A percentile compares a stretch with the other conserved stretches of the same genome.
These are phyloP conservation scores for Alloascoidea africana DNA, from an alignment of 805 yeast genomes.

Conservation along the genomic window DNA sequence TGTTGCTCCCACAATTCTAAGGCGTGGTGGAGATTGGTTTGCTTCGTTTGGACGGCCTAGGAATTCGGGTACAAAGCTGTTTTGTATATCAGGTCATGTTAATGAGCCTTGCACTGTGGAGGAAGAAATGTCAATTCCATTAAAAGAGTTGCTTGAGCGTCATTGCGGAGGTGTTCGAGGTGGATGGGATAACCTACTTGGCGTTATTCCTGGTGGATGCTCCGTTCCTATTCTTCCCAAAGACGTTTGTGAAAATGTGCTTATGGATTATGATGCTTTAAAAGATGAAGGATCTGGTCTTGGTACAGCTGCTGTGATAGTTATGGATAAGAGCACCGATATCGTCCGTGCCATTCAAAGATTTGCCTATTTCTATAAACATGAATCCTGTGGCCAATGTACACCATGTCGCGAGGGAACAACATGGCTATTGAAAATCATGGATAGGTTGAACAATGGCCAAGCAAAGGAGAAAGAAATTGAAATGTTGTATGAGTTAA, in stretches of 20 bases:
- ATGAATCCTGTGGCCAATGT: slow-evolving; percentile 91
- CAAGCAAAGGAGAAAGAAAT: slow-evolving; percentile 73
- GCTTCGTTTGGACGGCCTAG: slow-evolving; percentile 73
- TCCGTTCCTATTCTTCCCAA: slow-evolving; percentile 75
- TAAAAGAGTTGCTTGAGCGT: slow-evolving; percentile 67
- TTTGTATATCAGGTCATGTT: slow-evolving; percentile 81
- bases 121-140: slow-evolving; percentile 86
- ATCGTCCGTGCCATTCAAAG: slow-evolving; percentile 78
- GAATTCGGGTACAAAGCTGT: slow-evolving; percentile 70
- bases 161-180: slow-evolving; percentile 89
- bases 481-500: slow-evolving; percentile 71
- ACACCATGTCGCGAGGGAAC: slow-evolving; percentile 94
- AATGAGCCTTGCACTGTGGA: slow-evolving; percentile 89
- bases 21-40: slow-evolving; percentile 87
- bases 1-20: slow-evolving; percentile 77
- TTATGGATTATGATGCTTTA: slow-evolving; percentile 83
- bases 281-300: slow-evolving; percentile 77
- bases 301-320: slow-evolving; percentile 90
- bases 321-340: slow-evolving; percentile 78
- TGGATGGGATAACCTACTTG: slow-evolving; percentile 84
- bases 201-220: slow-evolving; percentile 83
- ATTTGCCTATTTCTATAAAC: slow-evolving; percentile 72
- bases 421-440: slow-evolving; percentile 69
- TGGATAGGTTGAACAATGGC: slow-evolving; percentile 68
- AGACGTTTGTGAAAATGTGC: slow-evolving; percentile 45